A percentile compares a stretch with the other conserved stretches of the same genome.
Conservation (phyloP, 768 basidiomycete species). For the Amanita thiersii region DNA sequence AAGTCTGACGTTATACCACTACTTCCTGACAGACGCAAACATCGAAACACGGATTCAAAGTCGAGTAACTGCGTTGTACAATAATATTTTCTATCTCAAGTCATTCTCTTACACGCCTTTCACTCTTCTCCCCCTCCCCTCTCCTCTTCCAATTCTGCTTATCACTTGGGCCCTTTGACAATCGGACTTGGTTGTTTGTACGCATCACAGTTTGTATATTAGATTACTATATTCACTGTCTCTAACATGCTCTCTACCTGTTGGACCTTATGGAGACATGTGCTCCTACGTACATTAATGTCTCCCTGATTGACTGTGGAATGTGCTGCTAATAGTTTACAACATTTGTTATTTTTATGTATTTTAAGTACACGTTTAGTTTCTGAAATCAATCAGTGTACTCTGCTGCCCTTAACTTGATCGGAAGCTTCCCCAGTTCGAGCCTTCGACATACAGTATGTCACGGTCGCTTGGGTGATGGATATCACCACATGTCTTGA, state of each 20-base stretch:
- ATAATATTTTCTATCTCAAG: conserved; percentile 18
- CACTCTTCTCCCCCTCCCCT: conserved; percentile 6
- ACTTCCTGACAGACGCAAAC: conserved; percentile 21
- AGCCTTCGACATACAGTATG: too few relatives aligned
- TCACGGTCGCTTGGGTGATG: too few relatives aligned
- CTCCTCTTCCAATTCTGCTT: neutral
- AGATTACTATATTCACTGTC: neutral
- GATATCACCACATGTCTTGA: too few relatives aligned
- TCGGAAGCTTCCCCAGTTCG: too few relatives aligned
- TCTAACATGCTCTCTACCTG: neutral
- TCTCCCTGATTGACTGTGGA: neutral
- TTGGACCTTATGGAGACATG: neutral
- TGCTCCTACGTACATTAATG: neutral
- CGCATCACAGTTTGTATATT: neutral
- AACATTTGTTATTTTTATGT: conserved; percentile 9
- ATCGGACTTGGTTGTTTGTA: neutral
- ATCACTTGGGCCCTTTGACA: neutral
- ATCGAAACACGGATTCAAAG: conserved; percentile 28
- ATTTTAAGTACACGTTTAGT: too few relatives aligned
- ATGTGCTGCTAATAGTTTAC: neutral
- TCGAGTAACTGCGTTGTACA: conserved; percentile 42
- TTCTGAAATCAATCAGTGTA: too few relatives aligned
- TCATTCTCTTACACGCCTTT: conserved; percentile 5
- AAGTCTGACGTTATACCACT: conserved; percentile 29
- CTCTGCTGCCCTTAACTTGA: too few relatives aligned